Conservation (phyloP, 257 asterid genomes). For the Sherardia arvensis region DNA sequence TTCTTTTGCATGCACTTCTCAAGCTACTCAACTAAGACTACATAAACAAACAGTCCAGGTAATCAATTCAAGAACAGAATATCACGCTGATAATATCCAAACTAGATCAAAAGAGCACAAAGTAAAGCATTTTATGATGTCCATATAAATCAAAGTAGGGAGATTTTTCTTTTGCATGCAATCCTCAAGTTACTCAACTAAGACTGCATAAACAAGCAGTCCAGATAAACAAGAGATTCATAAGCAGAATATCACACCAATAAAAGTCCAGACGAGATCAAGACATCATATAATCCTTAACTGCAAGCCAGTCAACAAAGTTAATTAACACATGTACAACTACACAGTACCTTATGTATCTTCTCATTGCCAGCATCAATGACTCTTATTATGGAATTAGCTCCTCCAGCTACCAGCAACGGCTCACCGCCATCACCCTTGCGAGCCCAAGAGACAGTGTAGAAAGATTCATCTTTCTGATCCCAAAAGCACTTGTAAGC, state of each 20-base stretch:
- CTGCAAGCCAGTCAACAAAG: background rate
- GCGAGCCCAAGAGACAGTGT: conserved; percentile 98
- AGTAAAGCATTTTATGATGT: background rate
- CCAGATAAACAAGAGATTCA: background rate
- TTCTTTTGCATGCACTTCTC: no score
- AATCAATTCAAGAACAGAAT: background rate
- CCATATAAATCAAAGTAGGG: background rate
- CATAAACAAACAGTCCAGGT: no score
- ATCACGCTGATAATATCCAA: background rate
- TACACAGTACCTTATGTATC: conserved; percentile 56
- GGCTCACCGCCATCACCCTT: conserved; percentile 71
- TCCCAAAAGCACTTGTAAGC: conserved; percentile 30
- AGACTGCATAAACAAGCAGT: background rate
- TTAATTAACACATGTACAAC: background rate
- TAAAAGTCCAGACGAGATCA: background rate
- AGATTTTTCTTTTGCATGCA: background rate
- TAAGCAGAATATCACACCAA: background rate
- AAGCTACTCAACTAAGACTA: background rate
- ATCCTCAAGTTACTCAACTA: background rate
- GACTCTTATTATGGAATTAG: conserved; percentile 77
- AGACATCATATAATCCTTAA: background rate
- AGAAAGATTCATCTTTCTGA: conserved; percentile 97
- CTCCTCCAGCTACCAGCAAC: conserved; percentile 85
- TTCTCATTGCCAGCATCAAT: conserved; percentile 85
- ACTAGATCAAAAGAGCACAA: background rate